phyloP scores from a whole-genome alignment of 495 filamentous ascomycete genomes.

The Paragyromitra xinjiangensis region DNA sequence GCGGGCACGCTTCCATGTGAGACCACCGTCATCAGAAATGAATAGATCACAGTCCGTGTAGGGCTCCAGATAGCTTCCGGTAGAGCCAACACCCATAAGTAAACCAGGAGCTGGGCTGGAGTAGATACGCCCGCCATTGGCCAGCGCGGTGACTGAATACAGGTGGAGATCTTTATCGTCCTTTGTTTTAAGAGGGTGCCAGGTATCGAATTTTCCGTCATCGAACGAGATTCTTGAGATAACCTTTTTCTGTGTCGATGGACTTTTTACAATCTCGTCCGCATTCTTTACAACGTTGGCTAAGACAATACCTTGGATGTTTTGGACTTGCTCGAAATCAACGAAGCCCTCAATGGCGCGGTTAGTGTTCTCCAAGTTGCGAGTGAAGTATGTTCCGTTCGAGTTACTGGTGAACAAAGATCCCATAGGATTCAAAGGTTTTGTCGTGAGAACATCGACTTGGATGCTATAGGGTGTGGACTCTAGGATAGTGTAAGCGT shows the following conservation, averaged over 20 bases:
- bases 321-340: constrained; percentile 90
- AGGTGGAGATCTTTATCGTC: constrained; percentile 74
- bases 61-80: constrained; percentile 71
- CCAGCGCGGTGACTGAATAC: constrained; percentile 84
- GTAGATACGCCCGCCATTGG: constrained; percentile 84
- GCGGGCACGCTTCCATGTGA: constrained; percentile 78
- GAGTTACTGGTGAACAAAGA: constrained; percentile 92
- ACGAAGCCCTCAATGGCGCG: constrained; percentile 74
- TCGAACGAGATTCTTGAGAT: constrained; percentile 88
- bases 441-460: constrained; percentile 83
- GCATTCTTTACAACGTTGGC: constrained; percentile 90
- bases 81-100: constrained; percentile 92
- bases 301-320: constrained; percentile 88
- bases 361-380: constrained; percentile 91
- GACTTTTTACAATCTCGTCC: constrained; percentile 71
- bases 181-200: constrained; percentile 65
- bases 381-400: constrained; percentile 92
- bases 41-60: constrained; percentile 78
- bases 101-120: constrained; percentile 92
- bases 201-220: constrained; percentile 74
- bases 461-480: constrained; percentile 97
- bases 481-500: constrained; percentile 92
- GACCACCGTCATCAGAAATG: constrained; percentile 88
- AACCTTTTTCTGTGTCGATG: constrained; percentile 68
- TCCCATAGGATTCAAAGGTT: constrained; percentile 74